These are phyloP conservation scores for Phyllosticta paracitricarpa DNA, from an alignment of 2,329 filamentous ascomycete genomes.

Conservation along the genomic window DNA sequence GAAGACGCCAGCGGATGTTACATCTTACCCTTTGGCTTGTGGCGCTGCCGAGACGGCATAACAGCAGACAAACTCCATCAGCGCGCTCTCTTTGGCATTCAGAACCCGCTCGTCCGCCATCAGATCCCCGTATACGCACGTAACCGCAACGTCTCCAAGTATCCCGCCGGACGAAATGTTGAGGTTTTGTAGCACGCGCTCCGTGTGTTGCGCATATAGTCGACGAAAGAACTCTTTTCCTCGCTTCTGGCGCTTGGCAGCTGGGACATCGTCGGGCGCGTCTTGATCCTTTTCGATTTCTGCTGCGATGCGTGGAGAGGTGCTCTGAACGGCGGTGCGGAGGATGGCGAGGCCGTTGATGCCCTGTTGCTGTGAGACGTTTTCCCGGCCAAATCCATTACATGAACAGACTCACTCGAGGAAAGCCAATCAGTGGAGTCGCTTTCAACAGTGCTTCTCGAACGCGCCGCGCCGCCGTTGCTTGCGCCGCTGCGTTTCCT, in stretches of 20 bases:
- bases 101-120: constrained; percentile 1
- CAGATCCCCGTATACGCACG: constrained; percentile 11
- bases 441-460: constrained; percentile 3
- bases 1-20: background rate
- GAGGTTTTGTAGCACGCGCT: constrained; percentile 5
- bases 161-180: constrained; percentile 6
- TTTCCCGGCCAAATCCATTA: background rate
- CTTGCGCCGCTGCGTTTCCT: background rate
- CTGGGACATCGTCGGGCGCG: background rate
- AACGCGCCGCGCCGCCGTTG: background rate
- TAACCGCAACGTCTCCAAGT: constrained; percentile 8
- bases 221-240: constrained; percentile 9
- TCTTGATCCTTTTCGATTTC: background rate
- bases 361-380: background rate
- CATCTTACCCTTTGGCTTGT: constrained; percentile 8
- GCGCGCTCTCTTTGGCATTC: constrained; percentile 1
- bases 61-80: constrained; percentile 6
- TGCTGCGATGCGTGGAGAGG: background rate
- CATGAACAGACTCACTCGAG: background rate
- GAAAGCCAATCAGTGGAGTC: constrained; percentile 7
- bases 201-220: constrained; percentile 10
- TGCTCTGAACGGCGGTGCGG: background rate
- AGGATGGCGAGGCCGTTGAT: constrained; percentile 9
- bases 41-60: background rate
- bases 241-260: background rate